Evolutionary conservation across 2,329 filamentous ascomycete genomes (phyloP).

Genomic region (Exutisphaerella laricina): DNA sequence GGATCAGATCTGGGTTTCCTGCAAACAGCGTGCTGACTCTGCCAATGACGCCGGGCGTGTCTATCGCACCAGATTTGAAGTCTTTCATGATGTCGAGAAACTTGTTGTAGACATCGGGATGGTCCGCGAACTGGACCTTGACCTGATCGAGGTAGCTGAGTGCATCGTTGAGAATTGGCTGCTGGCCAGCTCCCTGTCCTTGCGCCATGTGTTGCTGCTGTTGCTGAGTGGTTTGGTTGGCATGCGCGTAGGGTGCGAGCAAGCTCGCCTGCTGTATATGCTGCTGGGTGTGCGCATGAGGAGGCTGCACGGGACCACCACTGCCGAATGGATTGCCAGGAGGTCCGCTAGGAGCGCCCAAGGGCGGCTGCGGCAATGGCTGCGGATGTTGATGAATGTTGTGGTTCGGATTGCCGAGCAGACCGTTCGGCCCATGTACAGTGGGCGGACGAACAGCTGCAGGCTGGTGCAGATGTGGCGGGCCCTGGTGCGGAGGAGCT

Average conservation of each 20-base stretch:
- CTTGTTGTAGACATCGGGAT: constrained; percentile 93
- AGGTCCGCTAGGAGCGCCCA: constrained; percentile 56
- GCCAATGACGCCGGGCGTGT: constrained; percentile 95
- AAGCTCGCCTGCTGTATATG: constrained; percentile 46
- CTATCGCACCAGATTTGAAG: constrained; percentile 97
- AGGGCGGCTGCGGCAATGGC: constrained; percentile 46
- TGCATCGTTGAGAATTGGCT: constrained; percentile 80
- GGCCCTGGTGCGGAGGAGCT: constrained; percentile 73
- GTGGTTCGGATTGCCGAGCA: constrained; percentile 59
- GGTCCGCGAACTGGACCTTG: constrained; percentile 94
- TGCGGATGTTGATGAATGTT: constrained; percentile 37
- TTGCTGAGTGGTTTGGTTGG: constrained; percentile 16
- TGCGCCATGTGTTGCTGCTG: constrained; percentile 27
- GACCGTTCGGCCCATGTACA: constrained; percentile 86
- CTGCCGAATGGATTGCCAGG: constrained; percentile 63
- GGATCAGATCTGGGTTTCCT: constrained; percentile 79
- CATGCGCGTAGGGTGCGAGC: constrained; percentile 44
- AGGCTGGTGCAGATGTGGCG: constrained; percentile 80
- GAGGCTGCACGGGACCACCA: constrained; percentile 65
- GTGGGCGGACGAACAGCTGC: constrained; percentile 73
- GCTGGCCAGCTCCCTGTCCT: constrained; percentile 66
- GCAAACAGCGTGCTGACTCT: constrained; percentile 93
- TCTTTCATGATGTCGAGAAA: constrained; percentile 99
- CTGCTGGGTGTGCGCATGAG: constrained; percentile 42
- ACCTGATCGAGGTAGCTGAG: constrained; percentile 97